Evolutionary conservation across 2,329 filamentous ascomycete genomes (phyloP).

Genomic region (Colletotrichum lindemuthianum): DNA sequence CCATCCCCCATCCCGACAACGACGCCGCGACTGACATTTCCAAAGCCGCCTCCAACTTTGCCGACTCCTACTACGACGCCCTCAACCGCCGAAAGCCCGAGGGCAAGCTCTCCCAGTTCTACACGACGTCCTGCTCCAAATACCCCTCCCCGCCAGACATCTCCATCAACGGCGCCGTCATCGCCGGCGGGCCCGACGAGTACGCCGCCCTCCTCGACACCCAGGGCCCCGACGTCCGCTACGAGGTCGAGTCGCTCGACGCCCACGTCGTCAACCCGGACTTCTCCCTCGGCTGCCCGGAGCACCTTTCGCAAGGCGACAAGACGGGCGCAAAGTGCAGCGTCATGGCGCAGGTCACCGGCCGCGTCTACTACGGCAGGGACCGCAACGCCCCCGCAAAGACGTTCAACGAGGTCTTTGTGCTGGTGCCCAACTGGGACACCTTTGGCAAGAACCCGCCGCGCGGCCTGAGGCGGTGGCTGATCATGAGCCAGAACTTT

Average conservation of each 20-base stretch:
- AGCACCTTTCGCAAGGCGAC: slow-evolving; percentile 51
- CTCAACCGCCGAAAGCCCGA: slow-evolving; percentile 75
- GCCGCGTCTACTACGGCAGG: slow-evolving; percentile 75
- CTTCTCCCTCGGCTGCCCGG: slow-evolving; percentile 67
- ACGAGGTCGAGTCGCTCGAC: slow-evolving; percentile 81
- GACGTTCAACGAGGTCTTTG: slow-evolving; percentile 82
- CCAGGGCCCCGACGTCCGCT: slow-evolving; percentile 67
- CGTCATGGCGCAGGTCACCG: slow-evolving; percentile 78
- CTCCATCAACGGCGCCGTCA: slow-evolving; percentile 79
- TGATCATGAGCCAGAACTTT: slow-evolving; percentile 80
- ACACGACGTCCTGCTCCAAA: slow-evolving; percentile 67
- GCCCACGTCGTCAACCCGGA: slow-evolving; percentile 80
- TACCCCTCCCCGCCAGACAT: slow-evolving; percentile 73
- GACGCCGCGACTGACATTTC: slow-evolving; percentile 4
- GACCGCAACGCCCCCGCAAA: slow-evolving; percentile 70
- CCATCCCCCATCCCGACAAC: neutral
- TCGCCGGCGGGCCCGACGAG: slow-evolving; percentile 66
- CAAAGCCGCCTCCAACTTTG: slow-evolving; percentile 76
- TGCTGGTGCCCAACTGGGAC: slow-evolving; percentile 82
- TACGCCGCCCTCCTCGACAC: slow-evolving; percentile 76
- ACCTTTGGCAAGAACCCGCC: slow-evolving; percentile 62
- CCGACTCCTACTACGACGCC: slow-evolving; percentile 79
- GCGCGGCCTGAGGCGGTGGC: slow-evolving; percentile 66
- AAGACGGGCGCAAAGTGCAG: slow-evolving; percentile 69
- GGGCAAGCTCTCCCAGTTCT: slow-evolving; percentile 72